These are phyloP conservation scores for Polysphondylium violaceum DNA, from an alignment of 78 protist species.

Conservation along the genomic window DNA sequence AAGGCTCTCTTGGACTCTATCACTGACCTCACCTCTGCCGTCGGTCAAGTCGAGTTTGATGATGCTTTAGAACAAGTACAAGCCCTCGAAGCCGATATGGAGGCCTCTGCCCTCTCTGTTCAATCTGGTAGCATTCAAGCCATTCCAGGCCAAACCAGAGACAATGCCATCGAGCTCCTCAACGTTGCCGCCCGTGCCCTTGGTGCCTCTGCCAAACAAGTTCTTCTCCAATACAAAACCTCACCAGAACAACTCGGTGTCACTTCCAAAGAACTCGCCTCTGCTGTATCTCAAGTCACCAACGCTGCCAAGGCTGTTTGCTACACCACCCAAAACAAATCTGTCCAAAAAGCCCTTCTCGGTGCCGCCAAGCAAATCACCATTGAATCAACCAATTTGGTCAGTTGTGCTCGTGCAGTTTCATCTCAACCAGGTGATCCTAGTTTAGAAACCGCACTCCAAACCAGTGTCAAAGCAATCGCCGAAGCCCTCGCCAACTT, in stretches of 20 bases:
- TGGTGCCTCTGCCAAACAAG: conserved; percentile 67
- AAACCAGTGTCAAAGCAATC: conserved; percentile 64
- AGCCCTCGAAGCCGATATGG: conserved; percentile 79
- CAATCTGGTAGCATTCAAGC: conserved; percentile 23
- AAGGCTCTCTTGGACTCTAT: conserved; percentile 72
- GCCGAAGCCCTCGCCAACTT: conserved; percentile 69
- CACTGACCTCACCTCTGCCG: conserved; percentile 47
- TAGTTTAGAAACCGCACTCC: conserved; percentile 40
- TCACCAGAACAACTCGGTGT: conserved; percentile 77
- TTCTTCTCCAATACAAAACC: conserved; percentile 54
- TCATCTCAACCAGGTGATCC: conserved; percentile 78
- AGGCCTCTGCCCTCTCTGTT: conserved; percentile 16
- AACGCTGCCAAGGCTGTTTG: conserved; percentile 81
- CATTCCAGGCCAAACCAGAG: conserved; percentile 75
- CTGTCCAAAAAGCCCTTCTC: conserved; percentile 70
- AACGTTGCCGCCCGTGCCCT: conserved; percentile 72
- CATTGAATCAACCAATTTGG: conserved; percentile 49
- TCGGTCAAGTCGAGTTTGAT: conserved; percentile 73
- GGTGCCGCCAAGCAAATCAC: conserved; percentile 82
- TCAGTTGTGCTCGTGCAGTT: conserved; percentile 75
- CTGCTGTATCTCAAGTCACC: conserved; percentile 71
- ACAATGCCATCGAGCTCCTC: conserved; percentile 65
- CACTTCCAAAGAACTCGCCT: conserved; percentile 53
- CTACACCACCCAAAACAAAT: conserved; percentile 50
- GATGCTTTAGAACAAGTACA: conserved; percentile 73